Evolutionary conservation across 768 basidiomycete species (phyloP), one percentile per base, ranked within the genome.

Genomic region (Suillus brevipes): DNA sequence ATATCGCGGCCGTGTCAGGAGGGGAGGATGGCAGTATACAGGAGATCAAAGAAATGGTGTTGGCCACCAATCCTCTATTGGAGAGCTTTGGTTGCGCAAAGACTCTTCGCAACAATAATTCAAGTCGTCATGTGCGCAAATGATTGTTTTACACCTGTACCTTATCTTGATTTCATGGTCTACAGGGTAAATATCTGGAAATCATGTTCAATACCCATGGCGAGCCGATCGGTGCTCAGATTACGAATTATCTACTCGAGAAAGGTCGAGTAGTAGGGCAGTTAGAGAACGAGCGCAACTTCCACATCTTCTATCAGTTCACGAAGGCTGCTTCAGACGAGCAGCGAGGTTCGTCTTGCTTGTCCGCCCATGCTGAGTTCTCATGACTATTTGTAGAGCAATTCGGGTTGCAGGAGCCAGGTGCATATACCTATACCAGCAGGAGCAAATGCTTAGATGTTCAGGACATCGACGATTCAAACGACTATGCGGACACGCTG

Each of bases 1-100:
- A 99, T 74, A 97, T 99, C 70, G 97, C 97, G 18, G 97, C 94
- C 12, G 97, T 99, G 0, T 95, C 94, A 18, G 93, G 94, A 56
- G 91, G 86, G 28, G 87, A 88, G 68, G 92, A 94, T 72, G 90
- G 85, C 72, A 94, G 93, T 69, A 99, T 99, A 65, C 93, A 97
- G 76, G 91, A 97, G 77, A 95, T 99, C 76, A 98, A 99, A 81
- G 96, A 99, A 75, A 99, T 99, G 97, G 97, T 99, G 20, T 82
- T 99, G 57, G 97, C 97, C 12, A 99, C 97, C 9, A 99, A 99
- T 75, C 97, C 97, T 20, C 78, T 99, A 50, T 80, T 99, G 67
- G 97, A 99, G 78, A 97, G 94, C 78, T 99, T 99, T 69, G 97
- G 97, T 37, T 99, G 97, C 78, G 97, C 97, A 20, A 99, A 99